A percentile compares a stretch with the other conserved stretches of the same genome.
These are phyloP conservation scores for Pleurotus tuoliensis DNA, from an alignment of 768 basidiomycete genomes.

Conservation along the genomic window DNA sequence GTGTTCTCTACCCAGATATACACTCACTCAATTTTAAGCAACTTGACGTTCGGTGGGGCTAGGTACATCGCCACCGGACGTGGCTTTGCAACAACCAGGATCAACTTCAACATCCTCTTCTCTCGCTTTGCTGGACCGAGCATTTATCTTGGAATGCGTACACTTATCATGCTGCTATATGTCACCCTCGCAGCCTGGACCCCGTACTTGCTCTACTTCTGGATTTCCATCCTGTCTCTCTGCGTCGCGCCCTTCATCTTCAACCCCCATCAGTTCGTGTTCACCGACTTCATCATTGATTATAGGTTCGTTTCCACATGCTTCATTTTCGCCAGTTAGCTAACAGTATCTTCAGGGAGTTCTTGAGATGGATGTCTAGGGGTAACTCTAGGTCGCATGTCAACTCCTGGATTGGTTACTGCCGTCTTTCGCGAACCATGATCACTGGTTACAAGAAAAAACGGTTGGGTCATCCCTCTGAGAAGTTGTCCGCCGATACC, in stretches of 20 bases:
- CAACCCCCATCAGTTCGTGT: slow-evolving; percentile 99
- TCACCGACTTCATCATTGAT: slow-evolving; percentile 96
- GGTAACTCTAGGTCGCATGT: slow-evolving; percentile 96
- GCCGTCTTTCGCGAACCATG: slow-evolving; percentile 94
- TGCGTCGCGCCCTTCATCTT: slow-evolving; percentile 97
- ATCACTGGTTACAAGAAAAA: slow-evolving; percentile 99
- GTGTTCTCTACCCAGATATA: slow-evolving; percentile 98
- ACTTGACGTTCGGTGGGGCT: slow-evolving; percentile 96
- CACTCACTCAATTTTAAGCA: slow-evolving; percentile 94
- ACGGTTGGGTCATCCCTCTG: slow-evolving; percentile 92
- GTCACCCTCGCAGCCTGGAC: slow-evolving; percentile 92
- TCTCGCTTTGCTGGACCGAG: slow-evolving; percentile 98
- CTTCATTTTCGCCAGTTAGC: background rate
- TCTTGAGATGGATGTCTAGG: slow-evolving; percentile 97
- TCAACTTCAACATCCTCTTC: slow-evolving; percentile 92
- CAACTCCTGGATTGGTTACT: slow-evolving; percentile 99
- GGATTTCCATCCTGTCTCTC: slow-evolving; percentile 89
- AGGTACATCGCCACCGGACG: slow-evolving; percentile 98
- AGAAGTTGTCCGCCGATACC: slow-evolving; percentile 93
- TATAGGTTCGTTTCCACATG: slow-evolving; percentile 55
- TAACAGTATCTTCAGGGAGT: slow-evolving; percentile 60
- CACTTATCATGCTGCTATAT: slow-evolving; percentile 87
- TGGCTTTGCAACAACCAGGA: slow-evolving; percentile 95
- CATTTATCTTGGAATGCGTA: slow-evolving; percentile 96
- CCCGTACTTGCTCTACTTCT: slow-evolving; percentile 94